A percentile compares a stretch with the other conserved stretches of the same genome.
Conservation (phyloP, 352 stramenopile species). For the Globisporangium radiosum region DNA sequence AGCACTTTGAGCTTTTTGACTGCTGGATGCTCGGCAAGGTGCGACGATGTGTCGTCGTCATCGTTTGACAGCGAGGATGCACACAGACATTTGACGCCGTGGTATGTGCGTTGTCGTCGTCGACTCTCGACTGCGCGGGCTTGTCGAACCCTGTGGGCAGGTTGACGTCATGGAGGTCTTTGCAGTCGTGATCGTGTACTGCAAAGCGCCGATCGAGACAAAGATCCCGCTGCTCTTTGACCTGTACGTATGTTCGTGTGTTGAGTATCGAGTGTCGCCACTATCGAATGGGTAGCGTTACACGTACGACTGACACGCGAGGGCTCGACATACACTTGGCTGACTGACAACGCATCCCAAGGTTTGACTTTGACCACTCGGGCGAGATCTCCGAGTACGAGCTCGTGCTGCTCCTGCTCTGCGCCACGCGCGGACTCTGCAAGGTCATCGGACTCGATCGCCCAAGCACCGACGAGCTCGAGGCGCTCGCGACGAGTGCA, state of each 20-base stretch:
- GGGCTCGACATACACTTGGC: no score
- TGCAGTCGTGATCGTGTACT: slow-evolving; percentile 70
- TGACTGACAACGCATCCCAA: slow-evolving; percentile 1
- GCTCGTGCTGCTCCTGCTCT: slow-evolving; percentile 67
- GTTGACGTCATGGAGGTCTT: slow-evolving; percentile 75
- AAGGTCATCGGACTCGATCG: slow-evolving; percentile 56
- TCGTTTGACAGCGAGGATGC: neutral
- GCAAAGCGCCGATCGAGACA: slow-evolving; percentile 46
- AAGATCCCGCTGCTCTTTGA: slow-evolving; percentile 72
- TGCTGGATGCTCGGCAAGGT: slow-evolving; percentile 55
- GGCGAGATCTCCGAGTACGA: slow-evolving; percentile 58
- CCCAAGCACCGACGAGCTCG: slow-evolving; percentile 41
- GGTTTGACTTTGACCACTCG: slow-evolving; percentile 77
- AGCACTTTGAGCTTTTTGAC: slow-evolving; percentile 71
- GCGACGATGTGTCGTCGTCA: neutral
- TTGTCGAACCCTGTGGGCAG: slow-evolving; percentile 10
- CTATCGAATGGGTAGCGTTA: no score
- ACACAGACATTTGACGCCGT: no score
- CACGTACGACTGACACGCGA: no score
- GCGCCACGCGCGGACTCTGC: slow-evolving; percentile 60
- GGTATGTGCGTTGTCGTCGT: no score
- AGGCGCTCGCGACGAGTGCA: slow-evolving; percentile 36
- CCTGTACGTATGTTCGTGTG: slow-evolving; percentile 21
- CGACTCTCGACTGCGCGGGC: no score
- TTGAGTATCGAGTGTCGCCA: no score